Base-by-base conservation (phyloP, 306 rosid species). In the Purshia tridentata region DNA sequence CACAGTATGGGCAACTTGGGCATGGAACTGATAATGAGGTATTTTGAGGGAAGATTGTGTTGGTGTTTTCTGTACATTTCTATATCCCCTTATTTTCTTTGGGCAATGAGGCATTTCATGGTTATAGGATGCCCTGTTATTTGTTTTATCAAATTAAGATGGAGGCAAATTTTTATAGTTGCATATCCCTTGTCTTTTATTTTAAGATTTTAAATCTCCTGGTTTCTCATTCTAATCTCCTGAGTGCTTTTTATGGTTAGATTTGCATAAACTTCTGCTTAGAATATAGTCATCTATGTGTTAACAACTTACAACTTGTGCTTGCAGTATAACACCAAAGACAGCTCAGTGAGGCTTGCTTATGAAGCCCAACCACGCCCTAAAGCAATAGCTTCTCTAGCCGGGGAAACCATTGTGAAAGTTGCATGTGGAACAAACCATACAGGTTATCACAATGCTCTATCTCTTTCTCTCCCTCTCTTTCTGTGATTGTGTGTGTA, bases 11-110 rank as follows among this genome's bases (percentile, higher is more conserved):
- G 45, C 99, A 95, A 76, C 96, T 94, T 72, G 99, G 99, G 41
- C 99, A 94, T 82, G 99, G 99, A 74, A 91, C 98, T 8, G 99
- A 94, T 82, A 94, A 91, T 48, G 99, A 94, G 96, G 98, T 94
- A 84, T 76, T 80, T 49, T 57, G 39, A 41, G 44, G 74, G 74
- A 77, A 44, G 71, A 45, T 49, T 41, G 14, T 37, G 47, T 47
- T n/a, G 47, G 14, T n/a, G n/a, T 76, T 46, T 69, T 77, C 11
- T 20, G n/a, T 20, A 18, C 54, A 4, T 47, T 58, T 55, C 39
- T 51, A 10, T 55, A 5, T 47, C 23, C n/a, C 13, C 13, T 9
- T 8, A 2, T 58, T 57, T 48, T 68, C 71, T 65, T 9, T 6
- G 51, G 55, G 16, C 16, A 40, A 7, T 63, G 37, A 13, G 11